These are phyloP conservation scores for Forsythia viridissima DNA, from an alignment of 257 asterid genomes.

Conservation along the genomic window DNA sequence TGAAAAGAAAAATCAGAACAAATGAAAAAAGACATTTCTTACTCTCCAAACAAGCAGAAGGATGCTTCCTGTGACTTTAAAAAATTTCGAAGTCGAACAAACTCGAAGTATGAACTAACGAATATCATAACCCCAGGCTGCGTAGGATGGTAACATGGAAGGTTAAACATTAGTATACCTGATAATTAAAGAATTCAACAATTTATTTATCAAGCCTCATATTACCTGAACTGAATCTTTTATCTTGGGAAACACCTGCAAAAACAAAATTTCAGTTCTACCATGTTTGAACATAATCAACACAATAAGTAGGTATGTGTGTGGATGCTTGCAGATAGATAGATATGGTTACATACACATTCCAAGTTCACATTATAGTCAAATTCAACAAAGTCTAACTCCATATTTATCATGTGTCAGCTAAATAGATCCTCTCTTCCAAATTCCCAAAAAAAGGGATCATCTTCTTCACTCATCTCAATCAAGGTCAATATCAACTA, in stretches of 20 bases:
- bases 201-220: conserved; percentile 18
- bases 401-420: neutral
- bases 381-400: neutral
- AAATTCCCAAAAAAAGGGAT: neutral
- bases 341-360: neutral
- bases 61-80: conserved; percentile 85
- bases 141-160: conserved; percentile 17
- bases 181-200: conserved; percentile 6
- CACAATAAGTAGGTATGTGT: neutral
- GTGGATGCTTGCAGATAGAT: neutral
- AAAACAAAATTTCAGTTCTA: conserved; percentile 20
- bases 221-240: conserved; percentile 82
- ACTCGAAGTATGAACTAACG: conserved; percentile 85
- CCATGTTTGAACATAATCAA: conserved; percentile 12
- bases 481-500: neutral
- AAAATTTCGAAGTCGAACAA: conserved; percentile 77
- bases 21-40: conserved; percentile 30
- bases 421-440: neutral
- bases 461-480: conserved; percentile 4
- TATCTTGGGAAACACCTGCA: conserved; percentile 87
- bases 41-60: conserved; percentile 92
- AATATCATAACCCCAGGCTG: conserved; percentile 91
- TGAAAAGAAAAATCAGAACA: conserved; percentile 9
- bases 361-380: neutral
- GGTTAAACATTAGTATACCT: neutral